Conservation (phyloP, 345 rosid genomes). For the Hypericum perforatum region DNA sequence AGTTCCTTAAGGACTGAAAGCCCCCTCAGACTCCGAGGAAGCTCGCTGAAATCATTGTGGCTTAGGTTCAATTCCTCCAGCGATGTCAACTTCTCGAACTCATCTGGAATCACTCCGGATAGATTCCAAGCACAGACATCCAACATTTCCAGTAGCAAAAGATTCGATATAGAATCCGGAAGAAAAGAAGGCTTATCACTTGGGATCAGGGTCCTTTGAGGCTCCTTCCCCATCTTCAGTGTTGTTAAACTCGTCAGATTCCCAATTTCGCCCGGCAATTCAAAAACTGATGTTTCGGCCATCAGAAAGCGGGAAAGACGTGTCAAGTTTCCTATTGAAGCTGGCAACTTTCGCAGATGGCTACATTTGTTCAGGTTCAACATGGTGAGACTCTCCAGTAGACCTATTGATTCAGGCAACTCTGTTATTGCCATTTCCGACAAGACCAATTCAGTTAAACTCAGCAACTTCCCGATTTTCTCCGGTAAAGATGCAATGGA, state of each 20-base stretch:
- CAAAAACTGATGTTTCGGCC: not conserved
- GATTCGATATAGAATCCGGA: too few species aligned
- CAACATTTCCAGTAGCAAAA: not conserved
- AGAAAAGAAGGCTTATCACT: too few species aligned
- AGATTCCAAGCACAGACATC: slow-evolving; percentile 8
- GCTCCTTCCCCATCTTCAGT: not conserved
- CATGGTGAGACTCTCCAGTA: not conserved
- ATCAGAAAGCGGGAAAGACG: not conserved
- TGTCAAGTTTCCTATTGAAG: not conserved
- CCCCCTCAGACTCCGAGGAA: too few species aligned
- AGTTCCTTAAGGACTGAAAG: too few species aligned
- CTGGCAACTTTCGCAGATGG: not conserved
- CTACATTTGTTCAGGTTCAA: not conserved
- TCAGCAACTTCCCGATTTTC: not conserved
- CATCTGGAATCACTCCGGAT: slow-evolving; percentile 11
- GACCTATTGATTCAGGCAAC: not conserved
- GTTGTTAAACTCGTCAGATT: not conserved
- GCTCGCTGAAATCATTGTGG: slow-evolving; percentile 3
- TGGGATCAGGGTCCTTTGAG: too few species aligned
- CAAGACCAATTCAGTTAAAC: not conserved
- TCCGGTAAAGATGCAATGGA: not conserved
- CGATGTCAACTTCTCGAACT: slow-evolving; percentile 12
- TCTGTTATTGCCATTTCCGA: not conserved
- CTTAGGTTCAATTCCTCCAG: slow-evolving; percentile 8
- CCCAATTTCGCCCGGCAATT: not conserved